These are phyloP conservation scores for Leishmania lainsoni DNA, from an alignment of 208 protist species.

Conservation along the genomic window DNA sequence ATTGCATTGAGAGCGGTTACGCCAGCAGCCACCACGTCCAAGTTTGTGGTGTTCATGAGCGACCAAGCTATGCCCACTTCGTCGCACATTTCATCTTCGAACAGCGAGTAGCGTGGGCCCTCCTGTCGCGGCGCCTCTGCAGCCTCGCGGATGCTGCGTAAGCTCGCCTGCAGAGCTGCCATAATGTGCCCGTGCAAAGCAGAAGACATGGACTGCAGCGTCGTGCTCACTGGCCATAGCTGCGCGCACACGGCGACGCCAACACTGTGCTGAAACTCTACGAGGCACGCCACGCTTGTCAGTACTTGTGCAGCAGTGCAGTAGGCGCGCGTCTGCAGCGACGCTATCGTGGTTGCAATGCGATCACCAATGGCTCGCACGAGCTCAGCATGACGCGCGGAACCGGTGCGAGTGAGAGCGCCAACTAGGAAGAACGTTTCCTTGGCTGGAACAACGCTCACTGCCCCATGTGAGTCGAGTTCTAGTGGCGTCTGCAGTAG, in stretches of 20 bases:
- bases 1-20: constrained; percentile 16
- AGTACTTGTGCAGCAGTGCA: constrained; percentile 29
- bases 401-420: constrained; percentile 40
- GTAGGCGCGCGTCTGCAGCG: constrained; percentile 59
- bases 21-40: constrained; percentile 25
- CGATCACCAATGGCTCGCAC: constrained; percentile 27
- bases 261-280: constrained; percentile 69
- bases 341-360: constrained; percentile 41
- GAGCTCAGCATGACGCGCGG: constrained; percentile 18
- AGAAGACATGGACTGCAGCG: constrained; percentile 21
- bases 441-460: constrained; percentile 52
- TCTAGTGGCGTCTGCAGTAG: constrained; percentile 22
- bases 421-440: constrained; percentile 75
- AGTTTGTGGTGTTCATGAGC: constrained; percentile 23
- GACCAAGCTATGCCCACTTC: constrained; percentile 5
- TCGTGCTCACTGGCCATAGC: constrained; percentile 26
- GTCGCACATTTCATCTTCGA: not conserved
- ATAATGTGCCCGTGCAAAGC: constrained; percentile 26
- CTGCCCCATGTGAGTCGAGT: not conserved
- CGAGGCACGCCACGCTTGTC: constrained; percentile 46
- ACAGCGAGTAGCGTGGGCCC: not conserved
- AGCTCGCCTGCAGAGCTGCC: constrained; percentile 8
- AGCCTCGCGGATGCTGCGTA: not conserved
- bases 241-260: constrained; percentile 36
- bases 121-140: not conserved